A percentile compares a stretch with the other conserved stretches of the same genome.
Conservation (phyloP, 2,329 filamentous ascomycete species). For the Aspergillus unguis region DNA sequence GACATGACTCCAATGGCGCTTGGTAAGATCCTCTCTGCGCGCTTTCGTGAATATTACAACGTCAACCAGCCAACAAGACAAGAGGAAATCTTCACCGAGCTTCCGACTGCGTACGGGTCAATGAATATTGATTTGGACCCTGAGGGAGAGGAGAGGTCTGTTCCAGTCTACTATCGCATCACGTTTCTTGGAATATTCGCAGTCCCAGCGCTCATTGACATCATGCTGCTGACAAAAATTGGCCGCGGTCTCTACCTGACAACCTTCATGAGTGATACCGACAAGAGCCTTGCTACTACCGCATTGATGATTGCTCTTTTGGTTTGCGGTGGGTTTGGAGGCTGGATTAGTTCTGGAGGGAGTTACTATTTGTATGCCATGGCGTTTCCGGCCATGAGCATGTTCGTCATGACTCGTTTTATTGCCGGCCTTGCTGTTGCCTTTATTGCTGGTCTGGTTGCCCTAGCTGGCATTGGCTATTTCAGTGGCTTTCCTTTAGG, state of each 20-base stretch:
- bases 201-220: slow-evolving; percentile 60
- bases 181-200: slow-evolving; percentile 61
- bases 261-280: slow-evolving; percentile 48
- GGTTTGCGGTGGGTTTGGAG: slow-evolving; percentile 58
- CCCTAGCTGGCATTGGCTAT: slow-evolving; percentile 50
- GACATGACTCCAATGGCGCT: slow-evolving; percentile 51
- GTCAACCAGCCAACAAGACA: slow-evolving; percentile 28
- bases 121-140: slow-evolving; percentile 52
- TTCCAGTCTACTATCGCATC: slow-evolving; percentile 49
- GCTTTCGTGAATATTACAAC: slow-evolving; percentile 44
- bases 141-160: slow-evolving; percentile 36
- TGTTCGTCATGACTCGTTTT: slow-evolving; percentile 51
- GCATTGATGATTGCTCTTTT: slow-evolving; percentile 58
- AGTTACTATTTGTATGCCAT: slow-evolving; percentile 59
- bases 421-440: slow-evolving; percentile 49
- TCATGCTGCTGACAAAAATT: slow-evolving; percentile 55
- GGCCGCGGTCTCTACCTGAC: slow-evolving; percentile 61
- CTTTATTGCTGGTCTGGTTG: slow-evolving; percentile 51
- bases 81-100: slow-evolving; percentile 31
- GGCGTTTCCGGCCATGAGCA: slow-evolving; percentile 54
- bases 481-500: slow-evolving; percentile 45
- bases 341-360: slow-evolving; percentile 60
- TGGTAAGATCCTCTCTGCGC: slow-evolving; percentile 41
- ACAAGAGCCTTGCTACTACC: slow-evolving; percentile 52
- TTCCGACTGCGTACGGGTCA: slow-evolving; percentile 51